Base-by-base conservation (phyloP, 2,329 filamentous ascomycete species). In the Fusarium secorum region DNA sequence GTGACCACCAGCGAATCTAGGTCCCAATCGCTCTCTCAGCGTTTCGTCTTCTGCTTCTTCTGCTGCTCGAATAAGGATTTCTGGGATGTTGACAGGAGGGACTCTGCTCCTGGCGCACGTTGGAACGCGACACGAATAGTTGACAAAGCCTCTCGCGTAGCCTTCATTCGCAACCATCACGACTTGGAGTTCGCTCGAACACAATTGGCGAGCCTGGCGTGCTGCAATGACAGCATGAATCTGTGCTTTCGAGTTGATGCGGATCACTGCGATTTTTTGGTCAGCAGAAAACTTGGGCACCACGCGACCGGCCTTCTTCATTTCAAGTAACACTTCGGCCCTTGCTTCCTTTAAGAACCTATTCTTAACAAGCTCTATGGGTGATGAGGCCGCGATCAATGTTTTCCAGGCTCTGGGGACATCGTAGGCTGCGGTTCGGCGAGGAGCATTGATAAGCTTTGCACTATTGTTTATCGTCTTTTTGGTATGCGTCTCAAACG, bases 191-290 rank as follows among this genome's bases (percentile, higher is more conserved):
- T 85, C 86, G 51, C 85, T 82, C 2, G 87, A 89, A 49, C 85
- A 85, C 7, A 92, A 80, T 68, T 88, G 84, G 0, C 88, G 87
- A 2, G 89, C 86, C 90, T 90, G 92, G 15, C 90, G 82, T 7
- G 89, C 91, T 4, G 90, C 90, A 60, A 92, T 90, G 5, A 92
- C 84, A 0, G 89, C 88, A 75, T 93, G 90, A 0, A 92, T 83
- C 73, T 92, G 90, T 4, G 88, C 87, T 30, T 81, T 78, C 3
- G 86, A 90, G 36, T 79, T 83, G 72, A 92, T 91, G 7, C 87
- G 84, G 46, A 92, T 83, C 0, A 92, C 86, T 1, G 89, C 90
- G 17, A 92, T 85, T 51, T 83, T 87, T 3, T 84, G 88, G 63
- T 92, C 90, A 7, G 82, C 79, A 7, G 87, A 90, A 79, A 92